Percentiles rank a stretch among this genome's conserved stretches.
Evolutionary conservation across 306 rosid genomes (phyloP).

Genomic region (Vicia villosa): DNA sequence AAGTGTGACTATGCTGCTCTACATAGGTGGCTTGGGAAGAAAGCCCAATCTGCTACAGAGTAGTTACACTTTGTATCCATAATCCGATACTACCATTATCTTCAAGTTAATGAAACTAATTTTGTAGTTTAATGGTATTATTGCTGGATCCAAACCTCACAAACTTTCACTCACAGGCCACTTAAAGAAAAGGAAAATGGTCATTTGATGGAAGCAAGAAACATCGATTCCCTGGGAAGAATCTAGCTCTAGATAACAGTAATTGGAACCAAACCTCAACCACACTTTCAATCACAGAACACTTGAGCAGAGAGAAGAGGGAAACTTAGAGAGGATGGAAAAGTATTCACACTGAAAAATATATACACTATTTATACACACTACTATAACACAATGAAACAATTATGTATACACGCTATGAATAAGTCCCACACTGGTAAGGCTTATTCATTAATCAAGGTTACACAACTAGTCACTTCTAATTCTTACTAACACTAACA

Average conservation of each 20-base stretch:
- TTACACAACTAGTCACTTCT: background rate
- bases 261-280: background rate
- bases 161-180: background rate
- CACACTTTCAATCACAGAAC: background rate
- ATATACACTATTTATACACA: background rate
- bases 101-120: background rate
- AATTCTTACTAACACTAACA: background rate
- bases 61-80: background rate
- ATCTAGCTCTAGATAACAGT: background rate
- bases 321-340: background rate
- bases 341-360: background rate
- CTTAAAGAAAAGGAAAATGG: background rate
- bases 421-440: background rate
- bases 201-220: background rate
- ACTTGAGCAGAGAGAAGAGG: background rate
- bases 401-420: background rate
- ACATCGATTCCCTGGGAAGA: background rate
- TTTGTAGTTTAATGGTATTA: background rate
- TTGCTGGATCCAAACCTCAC: background rate
- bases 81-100: background rate
- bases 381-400: background rate
- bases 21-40: background rate
- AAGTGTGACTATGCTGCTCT: background rate
- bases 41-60: background rate
- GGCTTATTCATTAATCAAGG: background rate